Percentiles rank a stretch among this genome's conserved stretches.
Evolutionary conservation across 345 rosid genomes (phyloP).

Genomic region (Brassica napus): Da-Ae NC_063444.1:36336501-36337000

Average conservation of each 20-base stretch:
- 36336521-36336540: neutral
- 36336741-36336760: neutral
- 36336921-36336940: neutral
- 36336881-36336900: neutral
- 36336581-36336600: neutral
- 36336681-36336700: neutral
- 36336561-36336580: neutral
- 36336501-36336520: neutral
- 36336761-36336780: neutral
- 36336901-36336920: conserved; percentile 5
- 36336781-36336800: neutral
- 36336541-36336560: neutral
- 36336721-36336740: neutral
- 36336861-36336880: neutral
- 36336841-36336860: conserved; percentile 2
- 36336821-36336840: conserved; percentile 1
- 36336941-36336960: neutral
- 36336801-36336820: neutral
- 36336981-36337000: neutral
- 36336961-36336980: neutral
- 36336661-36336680: conserved; percentile 36
- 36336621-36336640: neutral
- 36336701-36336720: neutral
- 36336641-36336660: conserved; percentile 26
- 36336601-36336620: neutral